These are phyloP conservation scores for Penicillium brasilianum DNA, from an alignment of 2,329 filamentous ascomycete species.

Conservation along the genomic window DNA sequence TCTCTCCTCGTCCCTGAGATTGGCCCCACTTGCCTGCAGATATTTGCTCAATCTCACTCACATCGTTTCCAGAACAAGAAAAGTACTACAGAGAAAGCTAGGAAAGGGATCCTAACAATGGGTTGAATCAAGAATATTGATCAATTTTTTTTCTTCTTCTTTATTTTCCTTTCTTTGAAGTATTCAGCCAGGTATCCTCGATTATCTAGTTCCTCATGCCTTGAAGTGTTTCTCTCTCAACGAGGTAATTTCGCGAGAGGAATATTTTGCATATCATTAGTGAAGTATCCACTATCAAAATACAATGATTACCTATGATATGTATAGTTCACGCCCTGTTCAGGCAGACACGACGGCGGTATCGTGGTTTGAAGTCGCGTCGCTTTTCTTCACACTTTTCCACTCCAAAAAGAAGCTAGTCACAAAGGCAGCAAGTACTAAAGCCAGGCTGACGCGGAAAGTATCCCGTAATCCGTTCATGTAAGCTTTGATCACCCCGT, in stretches of 20 bases:
- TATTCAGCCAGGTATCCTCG: no score
- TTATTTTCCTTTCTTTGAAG: no score
- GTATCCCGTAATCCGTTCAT: constrained; percentile 1
- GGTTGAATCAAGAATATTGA: no score
- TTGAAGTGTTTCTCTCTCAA: no score
- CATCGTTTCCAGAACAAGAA: no score
- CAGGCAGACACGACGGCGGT: not conserved
- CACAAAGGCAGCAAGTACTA: constrained; percentile 4
- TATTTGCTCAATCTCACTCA: constrained; percentile 4
- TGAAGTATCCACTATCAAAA: no score
- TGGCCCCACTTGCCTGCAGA: not conserved
- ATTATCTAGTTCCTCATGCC: no score
- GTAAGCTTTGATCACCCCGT: constrained; percentile 4
- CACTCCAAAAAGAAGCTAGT: constrained; percentile 1
- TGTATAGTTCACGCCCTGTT: not conserved
- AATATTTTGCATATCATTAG: no score
- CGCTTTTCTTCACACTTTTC: constrained; percentile 7
- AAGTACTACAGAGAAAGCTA: no score
- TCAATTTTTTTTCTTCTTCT: no score
- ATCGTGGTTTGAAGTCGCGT: not conserved
- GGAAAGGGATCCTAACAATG: no score
- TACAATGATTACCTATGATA: not conserved
- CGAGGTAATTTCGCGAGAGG: no score
- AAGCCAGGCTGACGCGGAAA: constrained; percentile 6
- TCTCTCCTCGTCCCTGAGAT: not conserved